Evolutionary conservation across 2,329 filamentous ascomycete genomes (phyloP), one percentile per base, ranked within the genome.

Genomic region (Remersonia thermophila): DNA sequence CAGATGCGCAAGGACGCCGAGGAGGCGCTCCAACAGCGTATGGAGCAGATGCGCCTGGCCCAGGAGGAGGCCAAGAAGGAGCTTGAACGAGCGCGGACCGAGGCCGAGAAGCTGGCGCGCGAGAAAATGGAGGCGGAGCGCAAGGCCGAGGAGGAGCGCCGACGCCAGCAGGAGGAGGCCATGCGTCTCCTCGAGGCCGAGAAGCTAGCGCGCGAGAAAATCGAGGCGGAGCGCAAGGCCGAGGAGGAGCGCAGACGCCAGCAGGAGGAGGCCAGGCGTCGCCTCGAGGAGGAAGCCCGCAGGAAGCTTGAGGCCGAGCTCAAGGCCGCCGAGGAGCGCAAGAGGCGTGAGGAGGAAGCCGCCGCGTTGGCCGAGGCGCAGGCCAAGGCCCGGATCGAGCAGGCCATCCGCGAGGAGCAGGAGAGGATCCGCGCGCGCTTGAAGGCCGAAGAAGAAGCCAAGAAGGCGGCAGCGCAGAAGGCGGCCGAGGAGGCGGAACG

Each of bases 381-480:
- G 14, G 51, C 53, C 4, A 57, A 58, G 36, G 57, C 55, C 27
- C 64, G 65, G 50, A 59, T 62, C 10, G 57, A 64, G 33, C 63
- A 66, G 45, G 62, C 58, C 3, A 56, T 54, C 12, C 55, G 57
- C 44, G 63, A 65, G 45, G 70, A 71, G 39, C 44, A 42, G 30
- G 69, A 70, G 51, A 67, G 64, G 41, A 62, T 64, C 16, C 61
- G 60, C 36, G 59, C 62, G 20, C 59, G 59, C 32, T 56, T 58
- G 32, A 59, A 55, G 27, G 55, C 57, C 0, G 58, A 61, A 38
- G 52, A 66, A 13, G 62, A 65, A 32, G 61, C 54, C 11, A 65
- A 62, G 47, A 56, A 62, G 3, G 65, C 65, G 20, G 67, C 67
- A 27, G 67, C 69, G 27, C 55, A 61, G 30, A 60, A 59, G 38